Base-by-base conservation (phyloP, 2,329 filamentous ascomycete genomes). In the Alternaria sp. region DNA sequence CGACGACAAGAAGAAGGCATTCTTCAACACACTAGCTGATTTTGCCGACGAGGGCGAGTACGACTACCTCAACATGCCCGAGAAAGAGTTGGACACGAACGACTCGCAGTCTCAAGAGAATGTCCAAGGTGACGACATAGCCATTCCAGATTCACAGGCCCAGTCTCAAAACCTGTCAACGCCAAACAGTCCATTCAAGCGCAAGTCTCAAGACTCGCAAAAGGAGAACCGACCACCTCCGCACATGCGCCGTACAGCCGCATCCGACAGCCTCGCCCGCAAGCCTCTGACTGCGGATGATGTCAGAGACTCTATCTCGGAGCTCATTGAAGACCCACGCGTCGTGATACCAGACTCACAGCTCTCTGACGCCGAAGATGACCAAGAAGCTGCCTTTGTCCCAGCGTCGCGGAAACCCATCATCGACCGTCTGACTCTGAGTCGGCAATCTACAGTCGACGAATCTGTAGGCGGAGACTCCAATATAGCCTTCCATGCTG, bases 21-120 rank as follows among this genome's bases (percentile, higher is more conserved):
- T 99, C 81, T 85, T 99, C 69, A 89, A 89, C 66, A 93, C 93
- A 7, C 92, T 99, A 54, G 93, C 97, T 71, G 94, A 97, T 74
- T 87, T 87, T 51, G 91, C 90, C 59, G 84, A 85, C 22, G 84
- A 85, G 61, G 91, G 92, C 46, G 90, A 95, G 56, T 86, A 91
- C 78, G 91, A 94, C 67, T 90, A 97, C 70, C 80, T 93, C 9
- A 86, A 89, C 45, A 83, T 87, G 67, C 72, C 67, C 38, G 78
- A 81, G 18, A 57, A 65, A 46, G 63, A 63, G 41, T 49, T 63
- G 16, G 64, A 69, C 20, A 61, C 59, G 11, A 76, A 81, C 18
- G 65, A 67, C 14, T 76, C 79, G 8, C 72, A 73, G 51, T 64
- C 52, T 20, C 57, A 66, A 10, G 43, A 60, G 2, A 56, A 64